Base-by-base conservation (phyloP, 371 early-diverging fungal genomes). In the Cokeromyces recurvatus region DNA sequence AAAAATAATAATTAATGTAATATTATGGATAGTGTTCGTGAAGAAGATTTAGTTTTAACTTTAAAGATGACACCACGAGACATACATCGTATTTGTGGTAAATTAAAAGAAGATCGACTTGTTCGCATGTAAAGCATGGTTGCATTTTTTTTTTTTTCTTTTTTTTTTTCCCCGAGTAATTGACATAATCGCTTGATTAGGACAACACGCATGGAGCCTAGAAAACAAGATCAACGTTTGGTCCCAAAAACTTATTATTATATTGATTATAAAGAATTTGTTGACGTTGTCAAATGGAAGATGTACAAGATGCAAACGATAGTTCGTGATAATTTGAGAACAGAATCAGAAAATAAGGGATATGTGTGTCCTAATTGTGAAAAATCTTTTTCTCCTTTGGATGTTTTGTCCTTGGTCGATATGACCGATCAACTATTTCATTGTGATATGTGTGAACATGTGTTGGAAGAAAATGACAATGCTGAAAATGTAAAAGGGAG, bases 251-350 rank as follows among this genome's bases (percentile, higher is more conserved):
- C 85, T 25, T 91, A 87, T 55, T 93, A 90, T 58, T 90, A 89
- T 53, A 76, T 95, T 10, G 95, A 95, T 64, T 94, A 93, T 68
- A 87, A 87, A 64, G 82, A 85, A 37, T 92, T 95, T 68, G 89
- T 95, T 0, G 91, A 94, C 53, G 92, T 91, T 14, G 87, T 92
- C 31, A 94, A 94, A 58, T 94, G 84, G 84, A 84, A 86, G 57
- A 91, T 95, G 70, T 87, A 84, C 72, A 81, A 83, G 60, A 90
- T 94, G 75, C 83, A 87, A 42, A 79, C 81, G 22, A 64, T 75
- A 21, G 84, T 92, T 34, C 62, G 82, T 24, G 77, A 80, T 27
- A 80, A 81, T 39, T 78, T 91, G 60, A 73, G 85, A 38, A 85
- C 72, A 49, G 87, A 88, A 60, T 79, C 77, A 31, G 78, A 87